Evolutionary conservation across 352 stramenopile species (phyloP).

Genomic region (Globisporangium okanoganense): DNA sequence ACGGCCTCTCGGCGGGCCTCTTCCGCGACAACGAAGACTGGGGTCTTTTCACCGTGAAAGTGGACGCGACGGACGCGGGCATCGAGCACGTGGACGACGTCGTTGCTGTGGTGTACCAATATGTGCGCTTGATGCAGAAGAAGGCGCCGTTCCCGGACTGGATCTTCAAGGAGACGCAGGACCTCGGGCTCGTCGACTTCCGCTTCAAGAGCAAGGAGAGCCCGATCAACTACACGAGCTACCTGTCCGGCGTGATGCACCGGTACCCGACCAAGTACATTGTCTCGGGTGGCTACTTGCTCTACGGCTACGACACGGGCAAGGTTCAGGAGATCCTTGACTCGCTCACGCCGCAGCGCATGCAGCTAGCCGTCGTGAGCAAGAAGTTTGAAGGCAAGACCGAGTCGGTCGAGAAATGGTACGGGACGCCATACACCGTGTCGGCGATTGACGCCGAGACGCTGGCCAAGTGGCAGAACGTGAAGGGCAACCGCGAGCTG

Average conservation of each 20-base stretch:
- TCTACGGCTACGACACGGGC: slow-evolving; percentile 60
- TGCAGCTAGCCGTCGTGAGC: slow-evolving; percentile 65
- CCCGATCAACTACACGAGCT: slow-evolving; percentile 64
- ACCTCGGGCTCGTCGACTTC: slow-evolving; percentile 55
- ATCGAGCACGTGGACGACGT: slow-evolving; percentile 62
- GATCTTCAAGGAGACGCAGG: slow-evolving; percentile 69
- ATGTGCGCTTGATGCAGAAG: slow-evolving; percentile 51
- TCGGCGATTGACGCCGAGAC: slow-evolving; percentile 23
- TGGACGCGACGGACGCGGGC: slow-evolving; percentile 64
- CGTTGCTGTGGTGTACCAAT: slow-evolving; percentile 60
- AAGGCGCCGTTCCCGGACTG: slow-evolving; percentile 23
- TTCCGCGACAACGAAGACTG: slow-evolving; percentile 71
- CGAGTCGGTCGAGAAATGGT: slow-evolving; percentile 54
- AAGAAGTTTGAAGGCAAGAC: slow-evolving; percentile 63
- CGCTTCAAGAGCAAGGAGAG: slow-evolving; percentile 79
- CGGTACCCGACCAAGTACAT: slow-evolving; percentile 56
- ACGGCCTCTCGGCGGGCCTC: slow-evolving; percentile 65
- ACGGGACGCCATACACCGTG: slow-evolving; percentile 60
- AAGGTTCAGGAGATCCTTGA: slow-evolving; percentile 54
- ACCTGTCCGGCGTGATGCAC: slow-evolving; percentile 68
- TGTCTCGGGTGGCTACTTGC: slow-evolving; percentile 53
- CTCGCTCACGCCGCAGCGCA: slow-evolving; percentile 39
- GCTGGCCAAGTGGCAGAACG: slow-evolving; percentile 35
- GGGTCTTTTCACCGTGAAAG: slow-evolving; percentile 57
- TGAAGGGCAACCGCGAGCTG: slow-evolving; percentile 29